phyloP scores from a whole-genome alignment of 208 protist genomes.

The Wallacemonas collosoma region DNA sequence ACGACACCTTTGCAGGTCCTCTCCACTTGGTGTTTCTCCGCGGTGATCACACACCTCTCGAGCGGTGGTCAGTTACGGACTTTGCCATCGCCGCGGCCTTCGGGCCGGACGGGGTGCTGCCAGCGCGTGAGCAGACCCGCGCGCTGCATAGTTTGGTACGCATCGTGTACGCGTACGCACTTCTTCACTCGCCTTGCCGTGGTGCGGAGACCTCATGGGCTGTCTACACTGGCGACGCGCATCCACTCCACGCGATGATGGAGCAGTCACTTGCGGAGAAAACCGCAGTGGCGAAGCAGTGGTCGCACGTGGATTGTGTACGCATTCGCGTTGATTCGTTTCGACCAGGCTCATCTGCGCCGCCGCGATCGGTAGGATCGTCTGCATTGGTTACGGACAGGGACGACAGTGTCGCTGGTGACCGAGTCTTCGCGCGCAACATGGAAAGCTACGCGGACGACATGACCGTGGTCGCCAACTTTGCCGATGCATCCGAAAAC shows the following conservation, averaged over 20 bases:
- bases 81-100: slow-evolving; percentile 6
- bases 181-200: background rate
- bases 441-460: background rate
- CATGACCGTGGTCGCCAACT: background rate
- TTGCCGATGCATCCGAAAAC: background rate
- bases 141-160: background rate
- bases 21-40: slow-evolving; percentile 43
- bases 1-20: slow-evolving; percentile 30
- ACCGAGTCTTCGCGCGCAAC: background rate
- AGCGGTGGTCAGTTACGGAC: slow-evolving; percentile 53
- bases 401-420: background rate
- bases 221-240: background rate
- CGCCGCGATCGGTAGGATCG: too few species aligned
- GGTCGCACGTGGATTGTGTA: background rate
- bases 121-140: background rate
- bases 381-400: background rate
- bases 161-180: slow-evolving; percentile 1
- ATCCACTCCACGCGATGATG: background rate
- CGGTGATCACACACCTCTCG: slow-evolving; percentile 28
- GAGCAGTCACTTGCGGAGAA: background rate
- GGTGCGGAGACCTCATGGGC: background rate
- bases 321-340: slow-evolving; percentile 5
- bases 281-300: background rate
- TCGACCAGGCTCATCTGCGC: too few species aligned
- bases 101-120: background rate